Percentiles rank a stretch among this genome's conserved stretches.
phyloP scores from a whole-genome alignment of 2,329 filamentous ascomycete species.

The Aspergillus hortae region DNA sequence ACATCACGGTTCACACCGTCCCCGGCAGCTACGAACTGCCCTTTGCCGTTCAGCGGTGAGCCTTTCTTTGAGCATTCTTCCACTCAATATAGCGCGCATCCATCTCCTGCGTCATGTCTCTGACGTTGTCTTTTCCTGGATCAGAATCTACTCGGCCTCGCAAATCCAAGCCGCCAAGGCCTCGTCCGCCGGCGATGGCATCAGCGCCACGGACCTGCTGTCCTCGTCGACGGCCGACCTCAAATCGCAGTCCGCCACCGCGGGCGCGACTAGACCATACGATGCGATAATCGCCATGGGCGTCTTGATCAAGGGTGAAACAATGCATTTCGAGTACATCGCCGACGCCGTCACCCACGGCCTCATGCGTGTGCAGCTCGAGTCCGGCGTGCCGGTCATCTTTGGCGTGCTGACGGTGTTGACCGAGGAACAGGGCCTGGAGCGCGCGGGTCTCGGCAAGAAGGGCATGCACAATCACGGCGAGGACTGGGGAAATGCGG shows the following conservation, averaged over 20 bases:
- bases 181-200: conserved; percentile 32
- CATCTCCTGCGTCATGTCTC: not conserved
- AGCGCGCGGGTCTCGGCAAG: conserved; percentile 70
- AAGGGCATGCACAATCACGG: conserved; percentile 78
- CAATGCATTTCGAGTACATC: conserved; percentile 99
- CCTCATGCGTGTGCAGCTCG: conserved; percentile 90
- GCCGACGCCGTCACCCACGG: conserved; percentile 85
- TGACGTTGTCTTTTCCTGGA: not conserved
- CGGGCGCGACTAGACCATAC: conserved; percentile 57
- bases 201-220: conserved; percentile 54
- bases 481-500: conserved; percentile 91
- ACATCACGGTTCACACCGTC: conserved; percentile 85
- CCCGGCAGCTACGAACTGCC: conserved; percentile 95
- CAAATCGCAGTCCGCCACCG: conserved; percentile 39
- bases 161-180: conserved; percentile 73
- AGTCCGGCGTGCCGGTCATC: conserved; percentile 82
- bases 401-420: conserved; percentile 90
- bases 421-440: conserved; percentile 80
- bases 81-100: not conserved
- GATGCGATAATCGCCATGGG: conserved; percentile 95
- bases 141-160: conserved; percentile 76
- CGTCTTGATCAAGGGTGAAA: conserved; percentile 96
- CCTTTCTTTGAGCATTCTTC: not conserved
- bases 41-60: conserved; percentile 78
- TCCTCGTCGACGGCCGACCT: conserved; percentile 66